Conservation (phyloP, 2,329 filamentous ascomycete genomes). For the Ceratocystis diversiconidia region DNA sequence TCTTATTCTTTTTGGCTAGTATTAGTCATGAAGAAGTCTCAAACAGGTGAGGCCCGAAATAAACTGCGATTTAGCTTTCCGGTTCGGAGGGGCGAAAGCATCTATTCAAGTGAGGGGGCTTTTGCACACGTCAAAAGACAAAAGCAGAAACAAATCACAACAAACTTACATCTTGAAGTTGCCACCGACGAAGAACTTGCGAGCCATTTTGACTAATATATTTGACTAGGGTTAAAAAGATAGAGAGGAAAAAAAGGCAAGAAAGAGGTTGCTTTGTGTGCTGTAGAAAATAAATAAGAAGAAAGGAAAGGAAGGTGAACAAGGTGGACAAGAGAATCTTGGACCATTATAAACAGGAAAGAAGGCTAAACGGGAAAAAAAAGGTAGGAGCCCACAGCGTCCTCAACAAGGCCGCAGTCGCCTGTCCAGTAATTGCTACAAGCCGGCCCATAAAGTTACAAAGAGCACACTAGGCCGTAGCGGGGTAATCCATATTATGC, state of each 20-base stretch:
- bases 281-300: background rate
- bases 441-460: background rate
- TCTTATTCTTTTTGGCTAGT: background rate
- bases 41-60: slow-evolving; percentile 7
- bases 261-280: background rate
- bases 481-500: background rate
- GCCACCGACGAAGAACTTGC: slow-evolving; percentile 93
- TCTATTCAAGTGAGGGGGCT: slow-evolving; percentile 14
- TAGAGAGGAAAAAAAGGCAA: slow-evolving; percentile 2
- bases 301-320: background rate
- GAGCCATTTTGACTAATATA: slow-evolving; percentile 56
- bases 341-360: background rate
- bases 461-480: background rate
- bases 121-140: background rate
- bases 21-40: background rate
- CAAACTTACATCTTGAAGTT: slow-evolving; percentile 94
- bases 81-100: background rate
- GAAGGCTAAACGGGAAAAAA: background rate
- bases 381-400: background rate
- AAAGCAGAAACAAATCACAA: slow-evolving; percentile 18
- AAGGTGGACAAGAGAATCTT: background rate
- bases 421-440: background rate
- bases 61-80: slow-evolving; percentile 19
- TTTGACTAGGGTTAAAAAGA: slow-evolving; percentile 14
- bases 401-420: background rate